Evolutionary conservation across 768 basidiomycete species (phyloP), one percentile per base, ranked within the genome.

Genomic region (Panaeolus papilionaceus): DNA sequence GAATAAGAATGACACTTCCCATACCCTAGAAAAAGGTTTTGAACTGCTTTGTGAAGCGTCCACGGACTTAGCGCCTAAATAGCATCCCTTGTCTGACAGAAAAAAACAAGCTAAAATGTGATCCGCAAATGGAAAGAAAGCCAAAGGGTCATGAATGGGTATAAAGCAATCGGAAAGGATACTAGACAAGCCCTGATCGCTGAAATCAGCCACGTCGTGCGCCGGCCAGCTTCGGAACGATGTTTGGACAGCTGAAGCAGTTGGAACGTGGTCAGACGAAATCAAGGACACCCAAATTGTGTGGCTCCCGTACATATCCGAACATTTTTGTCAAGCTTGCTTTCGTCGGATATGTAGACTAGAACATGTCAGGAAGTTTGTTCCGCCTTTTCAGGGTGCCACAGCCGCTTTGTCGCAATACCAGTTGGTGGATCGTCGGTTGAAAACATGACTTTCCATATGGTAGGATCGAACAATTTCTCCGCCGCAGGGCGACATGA

Each of bases 401-500:
- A 58, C 54, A 58, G 4, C 54, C 28, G 54, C 54, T 28, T 20
- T 26, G 23, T 28, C 3, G 49, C 26, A 51, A 33, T 14, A 58
- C 3, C 33, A 58, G 54, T 14, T n/a, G 3, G 54, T 58, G 54
- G 54, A 58, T 58, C 33, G 28, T 12, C 54, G 12, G 54, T 3
- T 37, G 54, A 58, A 28, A 58, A 28, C 28, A 12, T 37, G 26
- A 10, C 54, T 58, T 37, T 58, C 54, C 28, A n/a, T 16, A 37
- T 2, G 4, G 54, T 58, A 58, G 54, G 54, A 58, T 58, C 26
- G 54, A 58, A 58, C 54, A 58, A 58, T 58, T 28, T 58, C 28
- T 58, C 54, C 54, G 54, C 54, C 54, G 54, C 54, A 58, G 26
- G 12, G 54, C 26, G 54, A 58, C 54, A 58, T 58, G 54, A 33